These are phyloP conservation scores for Amylostereum areolatum DNA, from an alignment of 1,284 basidiomycete genomes.

Conservation along the genomic window DNA sequence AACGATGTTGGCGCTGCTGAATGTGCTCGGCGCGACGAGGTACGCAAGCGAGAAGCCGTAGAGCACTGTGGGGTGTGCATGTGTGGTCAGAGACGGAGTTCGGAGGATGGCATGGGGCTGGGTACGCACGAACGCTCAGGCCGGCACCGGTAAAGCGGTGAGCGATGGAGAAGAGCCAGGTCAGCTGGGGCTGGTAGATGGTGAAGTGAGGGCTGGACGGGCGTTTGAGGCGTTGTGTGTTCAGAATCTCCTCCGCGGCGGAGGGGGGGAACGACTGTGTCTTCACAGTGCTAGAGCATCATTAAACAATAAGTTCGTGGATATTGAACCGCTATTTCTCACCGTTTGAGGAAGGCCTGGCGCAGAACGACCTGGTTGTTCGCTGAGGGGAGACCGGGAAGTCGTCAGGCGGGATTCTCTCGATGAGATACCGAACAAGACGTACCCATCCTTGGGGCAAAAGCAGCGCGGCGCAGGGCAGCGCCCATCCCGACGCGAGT, in stretches of 20 bases:
- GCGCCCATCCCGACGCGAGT: constrained; percentile 47
- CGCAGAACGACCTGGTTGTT: constrained; percentile 39
- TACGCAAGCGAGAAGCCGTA: constrained; percentile 90
- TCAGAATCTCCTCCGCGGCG: constrained; percentile 65
- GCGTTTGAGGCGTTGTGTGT: constrained; percentile 79
- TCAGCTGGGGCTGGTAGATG: constrained; percentile 95
- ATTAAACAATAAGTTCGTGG: background rate
- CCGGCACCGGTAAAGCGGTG: constrained; percentile 83
- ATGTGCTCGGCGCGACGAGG: constrained; percentile 74
- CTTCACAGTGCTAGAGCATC: constrained; percentile 36
- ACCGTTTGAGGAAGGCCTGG: constrained; percentile 44
- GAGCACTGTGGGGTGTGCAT: constrained; percentile 73
- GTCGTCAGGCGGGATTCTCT: constrained; percentile 12
- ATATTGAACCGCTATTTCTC: constrained; percentile 7
- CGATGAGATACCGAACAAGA: background rate
- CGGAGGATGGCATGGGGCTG: constrained; percentile 3
- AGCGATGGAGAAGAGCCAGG: constrained; percentile 81
- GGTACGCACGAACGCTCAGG: constrained; percentile 67
- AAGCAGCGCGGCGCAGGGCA: constrained; percentile 44
- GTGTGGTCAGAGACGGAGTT: too few relatives aligned
- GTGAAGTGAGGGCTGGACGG: constrained; percentile 92
- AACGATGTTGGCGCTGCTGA: constrained; percentile 77
- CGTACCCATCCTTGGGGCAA: constrained; percentile 44
- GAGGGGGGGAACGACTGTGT: constrained; percentile 59
- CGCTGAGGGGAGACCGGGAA: constrained; percentile 23